Evolutionary conservation across 2,329 filamentous ascomycete species (phyloP).

Genomic region (Microdochium nivale): DNA sequence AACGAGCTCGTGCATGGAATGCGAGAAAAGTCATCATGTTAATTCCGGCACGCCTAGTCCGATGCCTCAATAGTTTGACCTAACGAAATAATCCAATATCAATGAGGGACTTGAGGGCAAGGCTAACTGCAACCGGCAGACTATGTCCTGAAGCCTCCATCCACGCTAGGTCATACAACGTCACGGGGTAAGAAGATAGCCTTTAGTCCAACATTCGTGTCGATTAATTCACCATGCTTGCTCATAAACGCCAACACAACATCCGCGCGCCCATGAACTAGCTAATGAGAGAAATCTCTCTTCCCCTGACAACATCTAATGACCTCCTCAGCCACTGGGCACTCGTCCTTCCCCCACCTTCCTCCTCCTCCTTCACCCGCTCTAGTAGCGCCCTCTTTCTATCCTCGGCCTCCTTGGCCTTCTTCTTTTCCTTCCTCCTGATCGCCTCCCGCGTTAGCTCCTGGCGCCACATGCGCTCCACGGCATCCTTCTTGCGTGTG

Average conservation of each 20-base stretch:
- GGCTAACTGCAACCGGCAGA: too few relatives aligned
- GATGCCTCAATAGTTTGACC: too few relatives aligned
- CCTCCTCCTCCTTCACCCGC: not conserved
- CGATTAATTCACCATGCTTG: too few relatives aligned
- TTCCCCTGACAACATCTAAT: not conserved
- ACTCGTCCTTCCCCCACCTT: not conserved
- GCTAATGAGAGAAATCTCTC: not conserved
- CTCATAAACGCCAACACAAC: not conserved
- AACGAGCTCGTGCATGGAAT: too few relatives aligned
- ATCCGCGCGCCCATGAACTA: not conserved
- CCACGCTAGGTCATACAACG: too few relatives aligned
- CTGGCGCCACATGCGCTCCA: constrained; percentile 68
- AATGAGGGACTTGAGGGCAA: too few relatives aligned
- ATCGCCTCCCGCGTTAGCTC: constrained; percentile 58
- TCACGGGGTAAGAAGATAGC: too few relatives aligned
- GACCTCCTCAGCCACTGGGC: not conserved
- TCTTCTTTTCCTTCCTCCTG: constrained; percentile 36
- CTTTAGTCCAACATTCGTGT: too few relatives aligned
- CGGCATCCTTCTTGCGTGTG: constrained; percentile 78
- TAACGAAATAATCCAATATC: too few relatives aligned
- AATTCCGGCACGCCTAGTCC: too few relatives aligned
- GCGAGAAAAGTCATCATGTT: too few relatives aligned
- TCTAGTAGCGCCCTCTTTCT: not conserved
- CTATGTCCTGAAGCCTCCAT: too few relatives aligned
- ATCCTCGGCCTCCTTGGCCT: constrained; percentile 17